Base-by-base conservation (phyloP, 1,284 basidiomycete species). In the Cryptococcus floricola region DNA sequence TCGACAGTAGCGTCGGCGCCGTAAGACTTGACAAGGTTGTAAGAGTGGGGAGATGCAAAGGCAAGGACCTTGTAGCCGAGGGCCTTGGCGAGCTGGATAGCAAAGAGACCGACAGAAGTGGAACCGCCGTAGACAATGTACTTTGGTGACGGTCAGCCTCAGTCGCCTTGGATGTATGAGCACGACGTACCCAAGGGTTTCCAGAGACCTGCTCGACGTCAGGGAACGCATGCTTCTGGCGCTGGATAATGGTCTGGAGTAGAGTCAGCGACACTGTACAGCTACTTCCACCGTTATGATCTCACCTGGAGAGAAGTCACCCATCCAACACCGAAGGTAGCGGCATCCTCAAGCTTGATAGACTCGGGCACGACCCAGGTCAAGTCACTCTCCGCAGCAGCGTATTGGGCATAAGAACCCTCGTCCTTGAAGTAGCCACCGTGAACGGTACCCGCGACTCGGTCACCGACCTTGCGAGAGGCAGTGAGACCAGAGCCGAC, bases 121-220 rank as follows among this genome's bases (percentile, higher is more conserved):
- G 79, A 70, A 12, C 79, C 80, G 39, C 77, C 77, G 74, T 80
- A 81, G 48, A 81, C 65, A 39, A 81, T 63, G 56, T 75, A 62
- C 53, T 68, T 50, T 23, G 37, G 42, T n/a, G 13, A 37, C 14
- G 25, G 34, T 23, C 31, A 43, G 14, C 25, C 25, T 31, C 38
- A 13, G 13, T 19, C 7, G 23, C n/a, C 39, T 31, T 13, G 7
- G 34, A 38, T 9, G 23, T 8, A 48, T 44, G 48, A 10, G 16
- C 37, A 18, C 10, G 37, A 61, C 59, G 62, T 48, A 66, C 63
- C 66, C 66, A 68, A 18, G 48, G 50, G 39, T 63, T 54, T 27
- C 59, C 53, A 9, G 48, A 44, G 25, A 61, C 60, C 10, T 39
- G 69, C 39, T 52, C 42, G 16, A 16, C 45, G 57, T 38, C 75